Base-by-base conservation (phyloP, 805 yeast species). In the Peterozyma toletana region DNA sequence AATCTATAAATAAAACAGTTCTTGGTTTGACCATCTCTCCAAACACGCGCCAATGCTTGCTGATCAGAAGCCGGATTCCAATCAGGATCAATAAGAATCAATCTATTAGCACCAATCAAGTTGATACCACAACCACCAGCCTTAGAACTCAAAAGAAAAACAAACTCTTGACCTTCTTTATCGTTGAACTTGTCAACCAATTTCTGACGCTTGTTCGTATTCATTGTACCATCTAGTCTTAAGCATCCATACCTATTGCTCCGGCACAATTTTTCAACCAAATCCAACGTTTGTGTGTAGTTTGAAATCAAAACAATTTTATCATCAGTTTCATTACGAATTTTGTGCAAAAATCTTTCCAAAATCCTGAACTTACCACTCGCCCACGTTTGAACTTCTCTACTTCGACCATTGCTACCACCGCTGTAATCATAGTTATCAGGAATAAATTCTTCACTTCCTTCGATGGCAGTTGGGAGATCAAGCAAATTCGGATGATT, bases 91-190 rank as follows among this genome's bases (percentile, higher is more conserved):
- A 93, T 70, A 39, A 93, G 67, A 16, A 93, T 78, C 49, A 93
- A 68, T 49, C 99, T 73, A 52, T 93, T 93, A 2, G 98, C 99
- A 11, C 99, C 99, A 55, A 93, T 91, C 54, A 93, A 73, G 60
- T 93, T 93, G 55, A 93, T 87, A 64, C 99, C 99, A 70, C 99
- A 93, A 1, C 99, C 99, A 54, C 99, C 99, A 1, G 99, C 99
- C 62, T 93, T 93, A 7, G 96, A 86, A 58, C 96, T 86, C 42
- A 93, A 68, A 47, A 93, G 68, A 54, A 93, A 93, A 2, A 93
- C 80, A 60, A 91, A 93, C 51, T 90, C 97, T 1, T 79, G 71
- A 2, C 89, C 85, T 38, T 86, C 84, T 1, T 97, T 96, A 54
- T 93, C 85, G 57, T 93, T 93, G 64, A 93, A 90, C 52, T 75